Conservation (phyloP, 139 green algal genomes). For the Chlorella sp. region DNA sequence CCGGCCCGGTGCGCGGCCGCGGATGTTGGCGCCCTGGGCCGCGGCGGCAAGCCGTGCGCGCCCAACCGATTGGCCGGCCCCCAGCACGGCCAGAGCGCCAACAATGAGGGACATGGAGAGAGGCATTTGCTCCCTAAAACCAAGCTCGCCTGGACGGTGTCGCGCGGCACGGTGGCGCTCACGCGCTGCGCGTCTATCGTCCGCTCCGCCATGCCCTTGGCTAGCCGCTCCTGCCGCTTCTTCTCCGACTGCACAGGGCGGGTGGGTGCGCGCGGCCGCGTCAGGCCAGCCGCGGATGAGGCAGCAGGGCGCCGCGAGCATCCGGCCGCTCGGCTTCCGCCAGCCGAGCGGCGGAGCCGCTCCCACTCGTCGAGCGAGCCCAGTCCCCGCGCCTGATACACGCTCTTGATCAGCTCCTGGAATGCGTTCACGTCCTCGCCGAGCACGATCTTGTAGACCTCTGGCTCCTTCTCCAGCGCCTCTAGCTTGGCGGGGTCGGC, state of each 20-base stretch:
- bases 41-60: no score
- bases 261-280: no score
- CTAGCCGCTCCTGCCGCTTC: conserved; percentile 38
- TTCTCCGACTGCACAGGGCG: conserved; percentile 60
- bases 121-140: no score
- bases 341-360: no score
- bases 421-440: conserved; percentile 69
- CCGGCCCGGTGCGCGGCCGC: neutral
- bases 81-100: neutral
- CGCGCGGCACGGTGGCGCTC: conserved; percentile 41
- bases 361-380: no score
- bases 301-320: no score
- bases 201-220: conserved; percentile 66
- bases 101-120: no score
- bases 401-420: conserved; percentile 69
- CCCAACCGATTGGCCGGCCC: no score
- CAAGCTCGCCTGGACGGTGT: no score
- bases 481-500: conserved; percentile 57
- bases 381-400: conserved; percentile 53
- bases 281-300: no score
- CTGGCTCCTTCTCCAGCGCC: conserved; percentile 56
- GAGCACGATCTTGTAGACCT: conserved; percentile 56
- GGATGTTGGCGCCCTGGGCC: no score
- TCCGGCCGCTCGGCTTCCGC: no score
- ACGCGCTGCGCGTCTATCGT: conserved; percentile 88